Conservation (phyloP, 169 alveolate genomes). For the Cyclospora cayetanensis region DNA sequence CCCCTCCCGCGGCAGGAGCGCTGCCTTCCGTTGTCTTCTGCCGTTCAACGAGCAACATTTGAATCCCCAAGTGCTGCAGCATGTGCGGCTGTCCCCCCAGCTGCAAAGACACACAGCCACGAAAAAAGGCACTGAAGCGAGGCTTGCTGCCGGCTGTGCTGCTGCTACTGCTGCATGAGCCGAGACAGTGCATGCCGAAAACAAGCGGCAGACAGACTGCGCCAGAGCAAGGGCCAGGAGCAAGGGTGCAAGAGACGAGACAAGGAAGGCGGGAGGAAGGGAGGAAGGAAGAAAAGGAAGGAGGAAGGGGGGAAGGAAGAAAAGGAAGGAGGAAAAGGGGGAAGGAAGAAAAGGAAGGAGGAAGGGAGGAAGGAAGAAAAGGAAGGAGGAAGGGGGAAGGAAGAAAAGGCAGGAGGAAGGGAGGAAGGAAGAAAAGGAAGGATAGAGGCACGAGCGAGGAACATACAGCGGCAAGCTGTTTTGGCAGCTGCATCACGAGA, state of each 20-base stretch:
- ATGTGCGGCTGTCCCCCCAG: slow-evolving; percentile 12
- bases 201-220: too few species aligned
- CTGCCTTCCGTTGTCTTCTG: background rate
- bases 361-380: background rate
- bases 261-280: background rate
- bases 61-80: slow-evolving; percentile 46
- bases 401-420: background rate
- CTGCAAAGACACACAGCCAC: slow-evolving; percentile 18
- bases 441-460: background rate
- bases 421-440: background rate
- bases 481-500: background rate
- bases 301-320: too few species aligned
- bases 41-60: slow-evolving; percentile 31
- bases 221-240: background rate
- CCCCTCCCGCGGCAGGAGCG: slow-evolving; percentile 50
- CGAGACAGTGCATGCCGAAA: background rate
- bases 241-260: background rate
- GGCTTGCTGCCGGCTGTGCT: background rate
- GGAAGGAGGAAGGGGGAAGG: background rate
- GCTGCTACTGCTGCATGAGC: background rate
- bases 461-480: slow-evolving; percentile 12
- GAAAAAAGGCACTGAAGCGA: too few species aligned
- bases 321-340: background rate
- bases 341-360: background rate
- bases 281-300: background rate